Conservation (phyloP, 805 yeast genomes). For the Saturnispora silvae region DNA sequence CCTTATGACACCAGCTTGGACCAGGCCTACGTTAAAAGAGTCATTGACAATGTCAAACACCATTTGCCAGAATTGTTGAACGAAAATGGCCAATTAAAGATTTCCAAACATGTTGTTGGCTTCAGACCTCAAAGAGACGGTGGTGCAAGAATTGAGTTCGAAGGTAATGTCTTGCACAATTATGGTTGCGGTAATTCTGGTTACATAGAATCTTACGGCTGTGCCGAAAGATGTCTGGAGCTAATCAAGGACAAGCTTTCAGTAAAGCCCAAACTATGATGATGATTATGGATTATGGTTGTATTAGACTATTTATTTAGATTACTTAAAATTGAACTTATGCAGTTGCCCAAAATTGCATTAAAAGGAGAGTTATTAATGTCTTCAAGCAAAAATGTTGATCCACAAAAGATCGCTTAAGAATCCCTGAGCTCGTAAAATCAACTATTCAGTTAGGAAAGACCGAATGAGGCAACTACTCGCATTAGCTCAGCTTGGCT, state of each 20-base stretch:
- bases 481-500: too few relatives aligned
- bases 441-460: too few relatives aligned
- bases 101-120: slow-evolving; percentile 49
- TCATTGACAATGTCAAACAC: slow-evolving; percentile 33
- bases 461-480: too few relatives aligned
- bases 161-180: slow-evolving; percentile 38
- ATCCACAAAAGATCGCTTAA: too few relatives aligned
- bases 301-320: too few relatives aligned
- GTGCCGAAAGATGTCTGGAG: slow-evolving; percentile 27
- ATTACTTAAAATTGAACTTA: too few relatives aligned
- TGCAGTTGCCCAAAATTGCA: too few relatives aligned
- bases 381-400: too few relatives aligned
- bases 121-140: slow-evolving; percentile 56
- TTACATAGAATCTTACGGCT: slow-evolving; percentile 40
- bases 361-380: too few relatives aligned
- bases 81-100: slow-evolving; percentile 26
- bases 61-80: slow-evolving; percentile 41
- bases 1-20: slow-evolving; percentile 26
- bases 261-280: not conserved
- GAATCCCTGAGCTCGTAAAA: too few relatives aligned
- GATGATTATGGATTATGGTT: not conserved
- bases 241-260: slow-evolving; percentile 2
- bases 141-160: slow-evolving; percentile 39
- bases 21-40: slow-evolving; percentile 36
- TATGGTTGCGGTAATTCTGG: slow-evolving; percentile 37